A percentile compares a stretch with the other conserved stretches of the same genome.
phyloP scores from a whole-genome alignment of 2,329 filamentous ascomycete genomes.

The Phialemonium atrogriseum region DNA sequence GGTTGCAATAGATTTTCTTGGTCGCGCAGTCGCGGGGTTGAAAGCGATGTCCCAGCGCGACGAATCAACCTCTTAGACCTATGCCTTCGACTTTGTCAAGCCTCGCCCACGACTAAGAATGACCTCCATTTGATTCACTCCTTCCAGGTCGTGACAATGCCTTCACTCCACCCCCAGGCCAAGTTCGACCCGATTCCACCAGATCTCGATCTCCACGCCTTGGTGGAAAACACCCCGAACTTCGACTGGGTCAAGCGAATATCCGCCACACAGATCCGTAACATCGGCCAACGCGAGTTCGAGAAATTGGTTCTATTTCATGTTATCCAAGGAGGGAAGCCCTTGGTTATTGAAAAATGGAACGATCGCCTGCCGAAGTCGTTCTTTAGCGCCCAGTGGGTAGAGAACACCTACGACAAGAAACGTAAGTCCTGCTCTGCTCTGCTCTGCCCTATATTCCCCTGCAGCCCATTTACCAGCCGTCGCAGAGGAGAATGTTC shows the following conservation, averaged over 20 bases:
- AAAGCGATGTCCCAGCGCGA: too few relatives aligned
- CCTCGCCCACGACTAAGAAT: too few relatives aligned
- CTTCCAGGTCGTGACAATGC: too few relatives aligned
- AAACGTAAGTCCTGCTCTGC: constrained; percentile 56
- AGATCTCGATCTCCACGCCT: constrained; percentile 64
- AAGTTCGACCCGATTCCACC: constrained; percentile 89
- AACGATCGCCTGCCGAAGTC: constrained; percentile 64
- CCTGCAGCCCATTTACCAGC: constrained; percentile 1
- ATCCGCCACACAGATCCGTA: constrained; percentile 67
- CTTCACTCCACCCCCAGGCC: constrained; percentile 70
- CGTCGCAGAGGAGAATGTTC: constrained; percentile 65
- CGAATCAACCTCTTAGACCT: too few relatives aligned
- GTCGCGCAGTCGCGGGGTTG: too few relatives aligned
- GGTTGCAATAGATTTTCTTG: too few relatives aligned
- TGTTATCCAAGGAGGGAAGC: constrained; percentile 78
- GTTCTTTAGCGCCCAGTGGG: constrained; percentile 75
- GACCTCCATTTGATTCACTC: too few relatives aligned
- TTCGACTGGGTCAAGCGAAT: constrained; percentile 84
- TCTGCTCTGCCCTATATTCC: neutral
- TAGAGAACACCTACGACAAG: constrained; percentile 68
- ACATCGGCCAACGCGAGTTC: constrained; percentile 69
- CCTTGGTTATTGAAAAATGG: constrained; percentile 86
- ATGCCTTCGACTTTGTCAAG: too few relatives aligned
- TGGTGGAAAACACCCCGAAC: constrained; percentile 73
- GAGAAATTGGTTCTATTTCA: constrained; percentile 78